These are phyloP conservation scores for Hygrocybe coccinea DNA, from an alignment of 768 basidiomycete species.

Conservation along the genomic window DNA sequence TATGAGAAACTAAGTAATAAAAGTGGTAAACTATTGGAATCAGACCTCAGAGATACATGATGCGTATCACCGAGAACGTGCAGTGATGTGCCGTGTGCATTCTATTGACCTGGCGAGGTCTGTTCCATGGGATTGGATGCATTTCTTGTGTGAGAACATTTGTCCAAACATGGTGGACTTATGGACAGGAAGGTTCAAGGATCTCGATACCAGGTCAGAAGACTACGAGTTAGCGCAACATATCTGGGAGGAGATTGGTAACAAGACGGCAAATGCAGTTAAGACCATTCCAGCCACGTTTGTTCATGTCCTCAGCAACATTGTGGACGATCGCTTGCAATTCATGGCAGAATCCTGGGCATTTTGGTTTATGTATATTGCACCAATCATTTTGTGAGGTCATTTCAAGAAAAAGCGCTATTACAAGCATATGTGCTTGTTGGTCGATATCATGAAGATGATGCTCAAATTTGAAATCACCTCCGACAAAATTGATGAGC, in stretches of 20 bases:
- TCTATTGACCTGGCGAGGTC: slow-evolving; percentile 29
- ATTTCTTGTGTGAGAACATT: slow-evolving; percentile 41
- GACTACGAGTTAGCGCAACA: too few species aligned
- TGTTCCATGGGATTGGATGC: slow-evolving; percentile 43
- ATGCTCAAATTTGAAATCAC: slow-evolving; percentile 32
- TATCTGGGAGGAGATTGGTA: too few species aligned
- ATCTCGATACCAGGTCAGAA: too few species aligned
- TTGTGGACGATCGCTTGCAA: slow-evolving; percentile 17
- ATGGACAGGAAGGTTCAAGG: slow-evolving; percentile 40
- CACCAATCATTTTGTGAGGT: slow-evolving; percentile 31
- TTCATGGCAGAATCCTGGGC: slow-evolving; percentile 36
- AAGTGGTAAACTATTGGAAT: too few species aligned
- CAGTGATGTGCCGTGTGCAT: slow-evolving; percentile 22
- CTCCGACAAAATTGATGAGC: slow-evolving; percentile 18
- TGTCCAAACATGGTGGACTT: slow-evolving; percentile 32
- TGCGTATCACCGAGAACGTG: too few species aligned
- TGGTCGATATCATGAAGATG: slow-evolving; percentile 31
- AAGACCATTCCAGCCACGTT: slow-evolving; percentile 30
- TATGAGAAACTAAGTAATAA: too few species aligned
- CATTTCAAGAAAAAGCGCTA: slow-evolving; percentile 27
- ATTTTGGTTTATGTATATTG: slow-evolving; percentile 38
- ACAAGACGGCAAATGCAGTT: slow-evolving; percentile 25
- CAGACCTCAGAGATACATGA: too few species aligned
- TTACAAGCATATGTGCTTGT: slow-evolving; percentile 33
- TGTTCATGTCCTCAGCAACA: slow-evolving; percentile 24